Evolutionary conservation across 2,329 filamentous ascomycete genomes (phyloP).

Genomic region (Lasiodiplodia theobromae): DNA sequence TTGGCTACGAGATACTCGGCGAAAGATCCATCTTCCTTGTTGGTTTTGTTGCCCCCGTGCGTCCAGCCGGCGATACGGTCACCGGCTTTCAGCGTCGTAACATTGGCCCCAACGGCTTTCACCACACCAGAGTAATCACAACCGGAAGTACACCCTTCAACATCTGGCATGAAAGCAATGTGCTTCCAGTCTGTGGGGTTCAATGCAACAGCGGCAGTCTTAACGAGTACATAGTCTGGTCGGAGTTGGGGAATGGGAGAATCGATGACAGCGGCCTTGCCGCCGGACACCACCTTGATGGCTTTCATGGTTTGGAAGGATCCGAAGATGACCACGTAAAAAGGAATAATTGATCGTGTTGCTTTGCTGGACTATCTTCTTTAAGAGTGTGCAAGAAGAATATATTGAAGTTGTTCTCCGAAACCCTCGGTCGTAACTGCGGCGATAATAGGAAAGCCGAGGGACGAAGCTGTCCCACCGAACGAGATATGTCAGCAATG

Average conservation of each 20-base stretch:
- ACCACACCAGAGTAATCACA: conserved; percentile 63
- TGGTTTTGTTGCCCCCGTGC: conserved; percentile 52
- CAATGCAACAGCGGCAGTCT: conserved; percentile 51
- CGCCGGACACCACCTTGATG: conserved; percentile 19
- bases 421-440: too few species aligned
- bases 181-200: conserved; percentile 64
- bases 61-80: conserved; percentile 61
- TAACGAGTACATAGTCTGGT: conserved; percentile 20
- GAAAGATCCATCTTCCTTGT: conserved; percentile 60
- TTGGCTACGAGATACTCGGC: conserved; percentile 62
- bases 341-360: too few species aligned
- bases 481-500: too few species aligned
- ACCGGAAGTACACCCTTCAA: conserved; percentile 53
- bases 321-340: too few species aligned
- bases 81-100: conserved; percentile 58
- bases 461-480: too few species aligned
- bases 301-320: conserved; percentile 4
- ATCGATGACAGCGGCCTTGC: conserved; percentile 39
- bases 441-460: too few species aligned
- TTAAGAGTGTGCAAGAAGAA: too few species aligned
- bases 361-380: too few species aligned
- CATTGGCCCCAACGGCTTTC: conserved; percentile 57
- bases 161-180: conserved; percentile 42
- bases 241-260: conserved; percentile 30
- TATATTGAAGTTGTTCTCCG: too few species aligned